phyloP scores from a whole-genome alignment of 768 basidiomycete species.

The Mycena rosella region DNA sequence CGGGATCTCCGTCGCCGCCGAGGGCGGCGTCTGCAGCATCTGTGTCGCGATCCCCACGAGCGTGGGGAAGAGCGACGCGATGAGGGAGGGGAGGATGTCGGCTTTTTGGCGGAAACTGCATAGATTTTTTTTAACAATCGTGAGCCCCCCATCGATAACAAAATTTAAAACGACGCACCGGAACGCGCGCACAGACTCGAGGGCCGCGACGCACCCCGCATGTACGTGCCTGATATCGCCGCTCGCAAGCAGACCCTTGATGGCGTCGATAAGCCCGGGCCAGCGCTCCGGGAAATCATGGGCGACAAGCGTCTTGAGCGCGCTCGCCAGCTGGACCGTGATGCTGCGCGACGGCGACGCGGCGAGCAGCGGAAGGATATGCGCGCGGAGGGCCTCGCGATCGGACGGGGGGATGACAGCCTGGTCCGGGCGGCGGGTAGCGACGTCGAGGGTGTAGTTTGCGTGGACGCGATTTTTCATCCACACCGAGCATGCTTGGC shows the following conservation, averaged over 20 bases:
- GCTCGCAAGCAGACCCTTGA: conserved; percentile 74
- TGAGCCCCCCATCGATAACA: neutral
- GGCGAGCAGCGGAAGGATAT: conserved; percentile 78
- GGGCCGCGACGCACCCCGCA: conserved; percentile 81
- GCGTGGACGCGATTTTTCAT: conserved; percentile 89
- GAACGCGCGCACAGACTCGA: conserved; percentile 86
- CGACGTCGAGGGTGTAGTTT: conserved; percentile 68
- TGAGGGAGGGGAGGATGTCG: conserved; percentile 69
- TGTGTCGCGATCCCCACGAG: conserved; percentile 80
- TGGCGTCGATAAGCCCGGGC: conserved; percentile 75
- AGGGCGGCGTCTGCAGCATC: conserved; percentile 75
- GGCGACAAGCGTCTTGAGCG: conserved; percentile 78
- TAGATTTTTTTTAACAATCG: neutral
- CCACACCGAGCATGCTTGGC: conserved; percentile 89
- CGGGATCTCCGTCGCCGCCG: conserved; percentile 79
- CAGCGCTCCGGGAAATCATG: conserved; percentile 86
- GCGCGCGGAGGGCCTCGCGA: conserved; percentile 76
- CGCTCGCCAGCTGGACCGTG: conserved; percentile 80
- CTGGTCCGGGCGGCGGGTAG: conserved; percentile 67
- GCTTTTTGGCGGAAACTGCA: conserved; percentile 78
- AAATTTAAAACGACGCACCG: conserved; percentile 58
- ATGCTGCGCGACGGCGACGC: conserved; percentile 74
- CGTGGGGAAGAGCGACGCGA: conserved; percentile 76
- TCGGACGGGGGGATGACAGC: conserved; percentile 75
- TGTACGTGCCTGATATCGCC: conserved; percentile 79